These are phyloP conservation scores for Monilinia polystroma DNA, from an alignment of 2,329 filamentous ascomycete genomes.

Conservation along the genomic window DNA sequence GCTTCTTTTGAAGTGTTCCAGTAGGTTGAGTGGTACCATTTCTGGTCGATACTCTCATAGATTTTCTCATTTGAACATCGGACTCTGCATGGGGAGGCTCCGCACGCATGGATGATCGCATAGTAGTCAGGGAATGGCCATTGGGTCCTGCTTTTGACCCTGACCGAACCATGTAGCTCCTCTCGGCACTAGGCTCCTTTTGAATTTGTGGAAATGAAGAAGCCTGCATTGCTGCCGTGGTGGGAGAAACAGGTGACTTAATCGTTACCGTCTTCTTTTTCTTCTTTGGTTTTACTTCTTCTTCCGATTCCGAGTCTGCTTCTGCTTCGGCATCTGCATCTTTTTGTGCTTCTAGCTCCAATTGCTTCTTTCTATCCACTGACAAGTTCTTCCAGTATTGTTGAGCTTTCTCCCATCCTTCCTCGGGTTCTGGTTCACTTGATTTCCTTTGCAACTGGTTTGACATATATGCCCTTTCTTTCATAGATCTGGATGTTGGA, in stretches of 20 bases:
- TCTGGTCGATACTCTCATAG: slow-evolving; percentile 36
- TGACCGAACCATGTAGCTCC: slow-evolving; percentile 45
- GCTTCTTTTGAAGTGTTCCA: slow-evolving; percentile 42
- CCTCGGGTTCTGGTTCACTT: slow-evolving; percentile 31
- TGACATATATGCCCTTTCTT: slow-evolving; percentile 33
- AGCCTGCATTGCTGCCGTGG: neutral
- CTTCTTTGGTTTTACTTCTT: slow-evolving; percentile 42
- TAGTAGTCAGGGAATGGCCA: slow-evolving; percentile 33
- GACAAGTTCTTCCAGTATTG: slow-evolving; percentile 68
- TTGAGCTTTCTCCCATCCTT: slow-evolving; percentile 64
- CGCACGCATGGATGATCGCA: slow-evolving; percentile 51
- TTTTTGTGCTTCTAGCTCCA: slow-evolving; percentile 51
- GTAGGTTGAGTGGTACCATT: slow-evolving; percentile 29
- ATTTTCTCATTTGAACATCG: slow-evolving; percentile 38
- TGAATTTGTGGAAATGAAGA: slow-evolving; percentile 25
- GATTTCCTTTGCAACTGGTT: slow-evolving; percentile 29
- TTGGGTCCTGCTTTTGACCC: slow-evolving; percentile 37
- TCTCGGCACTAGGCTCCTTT: slow-evolving; percentile 30
- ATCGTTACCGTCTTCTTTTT: slow-evolving; percentile 31
- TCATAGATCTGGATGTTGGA: slow-evolving; percentile 32
- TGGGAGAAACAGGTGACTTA: neutral
- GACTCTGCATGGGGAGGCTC: slow-evolving; percentile 33
- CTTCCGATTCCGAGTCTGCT: slow-evolving; percentile 40
- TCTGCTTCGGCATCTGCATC: slow-evolving; percentile 48
- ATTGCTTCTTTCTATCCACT: slow-evolving; percentile 59